phyloP scores from a whole-genome alignment of 805 yeast genomes.

The Metschnikowia amazonensis region DNA sequence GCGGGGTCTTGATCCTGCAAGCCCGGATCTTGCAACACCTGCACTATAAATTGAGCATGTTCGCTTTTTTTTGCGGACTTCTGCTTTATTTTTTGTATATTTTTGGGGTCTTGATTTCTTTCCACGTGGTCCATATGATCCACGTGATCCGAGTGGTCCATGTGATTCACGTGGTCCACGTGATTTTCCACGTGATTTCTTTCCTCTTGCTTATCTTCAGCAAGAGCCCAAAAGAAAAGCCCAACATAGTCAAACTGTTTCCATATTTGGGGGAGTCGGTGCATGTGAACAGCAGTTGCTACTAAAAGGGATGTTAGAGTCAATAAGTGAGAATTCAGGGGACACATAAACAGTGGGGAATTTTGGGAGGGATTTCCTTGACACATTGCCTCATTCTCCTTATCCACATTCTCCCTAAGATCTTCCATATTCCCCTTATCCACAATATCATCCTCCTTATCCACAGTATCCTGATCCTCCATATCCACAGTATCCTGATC shows the following conservation, averaged over 20 bases:
- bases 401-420: too few species aligned
- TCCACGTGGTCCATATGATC: too few species aligned
- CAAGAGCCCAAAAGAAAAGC: slow-evolving; percentile 47
- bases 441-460: too few species aligned
- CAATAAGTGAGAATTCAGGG: not conserved
- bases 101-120: slow-evolving; percentile 3
- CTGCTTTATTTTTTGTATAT: not conserved
- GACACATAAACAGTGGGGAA: not conserved
- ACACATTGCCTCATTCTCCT: not conserved
- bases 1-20: not conserved
- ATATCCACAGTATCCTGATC: too few species aligned
- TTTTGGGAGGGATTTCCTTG: too few species aligned
- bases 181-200: too few species aligned
- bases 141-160: too few species aligned
- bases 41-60: slow-evolving; percentile 18
- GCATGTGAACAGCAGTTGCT: slow-evolving; percentile 36
- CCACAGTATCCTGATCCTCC: too few species aligned
- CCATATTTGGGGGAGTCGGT: slow-evolving; percentile 37
- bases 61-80: not conserved
- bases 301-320: slow-evolving; percentile 17
- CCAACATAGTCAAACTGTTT: slow-evolving; percentile 37
- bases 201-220: slow-evolving; percentile 11
- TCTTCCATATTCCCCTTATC: too few species aligned
- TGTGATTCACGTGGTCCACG: too few species aligned
- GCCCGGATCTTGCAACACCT: slow-evolving; percentile 11